Conservation (phyloP, 495 filamentous ascomycete species). For the Talaromyces thailandensis region DNA sequence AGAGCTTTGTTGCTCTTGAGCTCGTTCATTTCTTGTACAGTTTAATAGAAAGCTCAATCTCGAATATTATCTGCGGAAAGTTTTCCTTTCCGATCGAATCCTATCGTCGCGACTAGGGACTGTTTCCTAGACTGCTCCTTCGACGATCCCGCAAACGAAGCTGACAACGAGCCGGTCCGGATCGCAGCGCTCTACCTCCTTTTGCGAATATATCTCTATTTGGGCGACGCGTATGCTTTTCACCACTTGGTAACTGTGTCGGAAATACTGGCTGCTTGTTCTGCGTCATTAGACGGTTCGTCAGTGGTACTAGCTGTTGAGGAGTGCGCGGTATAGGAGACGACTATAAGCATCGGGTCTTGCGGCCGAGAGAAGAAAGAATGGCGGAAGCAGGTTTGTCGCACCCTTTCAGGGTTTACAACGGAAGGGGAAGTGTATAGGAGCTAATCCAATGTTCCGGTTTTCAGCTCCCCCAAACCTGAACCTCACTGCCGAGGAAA, state of each 20-base stretch:
- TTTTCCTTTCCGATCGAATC: neutral
- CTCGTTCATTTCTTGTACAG: neutral
- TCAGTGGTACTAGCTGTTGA: neutral
- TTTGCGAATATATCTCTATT: no score
- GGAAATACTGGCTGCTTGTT: neutral
- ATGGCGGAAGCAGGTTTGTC: neutral
- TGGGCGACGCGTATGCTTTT: neutral
- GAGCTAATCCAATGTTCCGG: neutral
- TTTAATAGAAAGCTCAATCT: neutral
- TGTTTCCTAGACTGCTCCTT: neutral
- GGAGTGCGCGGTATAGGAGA: neutral
- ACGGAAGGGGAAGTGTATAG: neutral
- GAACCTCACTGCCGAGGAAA: slow-evolving; percentile 86
- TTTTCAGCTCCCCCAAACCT: slow-evolving; percentile 50
- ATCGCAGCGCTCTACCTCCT: neutral
- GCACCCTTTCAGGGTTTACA: neutral
- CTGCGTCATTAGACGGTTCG: neutral
- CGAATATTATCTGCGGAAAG: neutral
- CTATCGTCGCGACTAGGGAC: neutral
- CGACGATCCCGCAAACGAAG: neutral
- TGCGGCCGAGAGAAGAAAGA: neutral
- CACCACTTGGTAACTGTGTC: neutral
- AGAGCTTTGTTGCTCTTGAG: slow-evolving; percentile 5
- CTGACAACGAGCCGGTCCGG: neutral
- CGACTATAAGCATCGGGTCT: neutral